Conservation (phyloP, 768 basidiomycete genomes). For the Exsudoporus frostii region DNA sequence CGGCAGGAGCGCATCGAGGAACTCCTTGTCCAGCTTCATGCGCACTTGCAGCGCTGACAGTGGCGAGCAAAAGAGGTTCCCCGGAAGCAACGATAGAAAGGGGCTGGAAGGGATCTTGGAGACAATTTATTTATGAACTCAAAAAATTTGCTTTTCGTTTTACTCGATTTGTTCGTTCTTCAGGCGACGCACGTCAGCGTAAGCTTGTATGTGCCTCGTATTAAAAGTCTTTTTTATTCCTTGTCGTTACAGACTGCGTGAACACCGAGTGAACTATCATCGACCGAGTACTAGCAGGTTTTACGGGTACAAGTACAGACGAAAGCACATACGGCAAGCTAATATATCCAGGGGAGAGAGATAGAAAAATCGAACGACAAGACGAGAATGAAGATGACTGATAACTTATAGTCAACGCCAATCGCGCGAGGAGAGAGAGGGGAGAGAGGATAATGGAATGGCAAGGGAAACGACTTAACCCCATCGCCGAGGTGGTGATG, state of each 20-base stretch:
- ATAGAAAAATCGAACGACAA: background rate
- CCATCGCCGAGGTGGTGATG: conserved; percentile 30
- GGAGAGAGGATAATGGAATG: background rate
- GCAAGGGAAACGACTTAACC: background rate
- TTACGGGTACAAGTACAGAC: conserved; percentile 17
- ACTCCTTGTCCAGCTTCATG: conserved; percentile 36
- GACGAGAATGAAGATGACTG: conserved; percentile 14
- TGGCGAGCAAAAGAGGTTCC: background rate
- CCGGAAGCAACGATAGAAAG: background rate
- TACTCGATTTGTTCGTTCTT: background rate
- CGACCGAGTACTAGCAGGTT: conserved; percentile 2
- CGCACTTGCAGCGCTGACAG: conserved; percentile 11
- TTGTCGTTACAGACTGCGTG: background rate
- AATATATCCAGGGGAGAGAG: conserved; percentile 9
- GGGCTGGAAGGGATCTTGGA: background rate
- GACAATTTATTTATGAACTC: background rate
- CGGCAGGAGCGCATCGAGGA: conserved; percentile 49
- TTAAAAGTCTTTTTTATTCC: background rate
- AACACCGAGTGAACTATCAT: background rate
- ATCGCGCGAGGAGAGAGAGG: background rate
- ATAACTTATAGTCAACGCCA: conserved; percentile 26
- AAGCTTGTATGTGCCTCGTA: background rate
- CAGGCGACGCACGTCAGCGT: background rate
- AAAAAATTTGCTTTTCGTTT: background rate
- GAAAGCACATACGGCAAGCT: background rate